These are phyloP conservation scores for Austroboletus festivus DNA, from an alignment of 768 basidiomycete genomes.

Conservation along the genomic window DNA sequence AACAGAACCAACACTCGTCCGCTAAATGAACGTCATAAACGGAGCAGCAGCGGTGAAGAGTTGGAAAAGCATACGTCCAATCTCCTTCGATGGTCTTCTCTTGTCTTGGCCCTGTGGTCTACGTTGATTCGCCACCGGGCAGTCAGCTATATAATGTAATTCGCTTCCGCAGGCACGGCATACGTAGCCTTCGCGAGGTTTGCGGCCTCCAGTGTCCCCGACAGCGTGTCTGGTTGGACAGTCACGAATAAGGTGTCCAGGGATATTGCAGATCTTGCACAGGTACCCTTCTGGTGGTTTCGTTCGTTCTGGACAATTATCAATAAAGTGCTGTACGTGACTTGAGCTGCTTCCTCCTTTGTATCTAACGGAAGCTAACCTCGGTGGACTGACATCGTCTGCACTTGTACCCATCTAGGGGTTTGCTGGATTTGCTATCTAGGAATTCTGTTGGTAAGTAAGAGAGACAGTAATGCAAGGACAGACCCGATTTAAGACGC, in stretches of 20 bases:
- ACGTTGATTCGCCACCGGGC: constrained; percentile 63
- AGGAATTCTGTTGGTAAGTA: constrained; percentile 9
- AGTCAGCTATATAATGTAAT: constrained; percentile 84
- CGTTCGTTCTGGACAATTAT: constrained; percentile 68
- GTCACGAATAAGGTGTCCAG: constrained; percentile 85
- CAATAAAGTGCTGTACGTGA: constrained; percentile 63
- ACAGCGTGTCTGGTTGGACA: constrained; percentile 77
- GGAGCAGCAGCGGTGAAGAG: background rate
- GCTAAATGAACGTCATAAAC: constrained; percentile 42
- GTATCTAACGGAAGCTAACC: constrained; percentile 37
- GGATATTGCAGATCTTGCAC: constrained; percentile 83
- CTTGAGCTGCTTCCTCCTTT: constrained; percentile 1
- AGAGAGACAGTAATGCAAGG: background rate
- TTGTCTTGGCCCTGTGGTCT: constrained; percentile 30
- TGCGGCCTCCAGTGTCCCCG: constrained; percentile 80
- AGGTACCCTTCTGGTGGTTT: constrained; percentile 83
- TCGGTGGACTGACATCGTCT: constrained; percentile 73
- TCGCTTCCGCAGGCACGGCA: constrained; percentile 91
- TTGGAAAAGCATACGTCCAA: constrained; percentile 55
- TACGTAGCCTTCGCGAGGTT: constrained; percentile 82
- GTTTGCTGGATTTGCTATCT: constrained; percentile 49
- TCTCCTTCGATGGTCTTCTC: constrained; percentile 67
- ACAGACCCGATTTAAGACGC: constrained; percentile 53
- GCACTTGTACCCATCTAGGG: constrained; percentile 73
- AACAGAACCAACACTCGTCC: constrained; percentile 97